Evolutionary conservation across 1,284 basidiomycete genomes (phyloP).

Genomic region (Gymnopus androsaceus): DNA sequence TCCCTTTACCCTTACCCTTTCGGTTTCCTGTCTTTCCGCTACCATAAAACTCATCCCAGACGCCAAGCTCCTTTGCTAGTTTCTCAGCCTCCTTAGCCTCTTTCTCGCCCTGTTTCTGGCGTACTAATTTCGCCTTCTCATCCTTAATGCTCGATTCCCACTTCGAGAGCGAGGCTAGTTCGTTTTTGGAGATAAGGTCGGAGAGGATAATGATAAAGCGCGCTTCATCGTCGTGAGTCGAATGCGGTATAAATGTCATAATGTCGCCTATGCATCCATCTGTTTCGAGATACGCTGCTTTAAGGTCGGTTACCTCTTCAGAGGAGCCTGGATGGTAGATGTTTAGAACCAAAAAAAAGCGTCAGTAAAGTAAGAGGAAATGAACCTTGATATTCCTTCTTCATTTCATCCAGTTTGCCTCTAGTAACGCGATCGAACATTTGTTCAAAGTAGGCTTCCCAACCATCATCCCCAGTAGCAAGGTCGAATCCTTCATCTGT

Average conservation of each 20-base stretch:
- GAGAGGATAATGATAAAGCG: slow-evolving; percentile 79
- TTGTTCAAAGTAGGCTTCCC: slow-evolving; percentile 91
- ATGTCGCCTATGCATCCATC: slow-evolving; percentile 77
- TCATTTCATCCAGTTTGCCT: slow-evolving; percentile 86
- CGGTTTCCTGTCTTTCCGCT: slow-evolving; percentile 68
- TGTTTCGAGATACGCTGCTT: slow-evolving; percentile 67
- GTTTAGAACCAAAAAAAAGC: neutral
- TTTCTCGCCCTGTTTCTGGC: slow-evolving; percentile 73
- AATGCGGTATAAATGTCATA: slow-evolving; percentile 84
- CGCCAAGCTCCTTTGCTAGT: slow-evolving; percentile 84
- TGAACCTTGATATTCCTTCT: slow-evolving; percentile 87
- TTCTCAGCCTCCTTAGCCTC: slow-evolving; percentile 87
- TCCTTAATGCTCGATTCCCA: slow-evolving; percentile 80
- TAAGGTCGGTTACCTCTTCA: slow-evolving; percentile 82
- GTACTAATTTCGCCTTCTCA: slow-evolving; percentile 71
- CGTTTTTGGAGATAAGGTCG: slow-evolving; percentile 61
- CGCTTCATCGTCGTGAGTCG: slow-evolving; percentile 77
- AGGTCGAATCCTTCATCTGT: slow-evolving; percentile 81
- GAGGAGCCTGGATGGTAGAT: slow-evolving; percentile 60
- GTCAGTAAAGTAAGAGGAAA: slow-evolving; percentile 13
- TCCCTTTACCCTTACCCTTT: slow-evolving; percentile 54
- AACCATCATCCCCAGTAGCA: slow-evolving; percentile 79
- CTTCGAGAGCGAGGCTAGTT: slow-evolving; percentile 56
- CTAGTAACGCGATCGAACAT: slow-evolving; percentile 86
- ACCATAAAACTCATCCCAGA: slow-evolving; percentile 95